These are phyloP conservation scores for Cladosporium halotolerans DNA, from an alignment of 2,329 filamentous ascomycete genomes.

Conservation along the genomic window DNA sequence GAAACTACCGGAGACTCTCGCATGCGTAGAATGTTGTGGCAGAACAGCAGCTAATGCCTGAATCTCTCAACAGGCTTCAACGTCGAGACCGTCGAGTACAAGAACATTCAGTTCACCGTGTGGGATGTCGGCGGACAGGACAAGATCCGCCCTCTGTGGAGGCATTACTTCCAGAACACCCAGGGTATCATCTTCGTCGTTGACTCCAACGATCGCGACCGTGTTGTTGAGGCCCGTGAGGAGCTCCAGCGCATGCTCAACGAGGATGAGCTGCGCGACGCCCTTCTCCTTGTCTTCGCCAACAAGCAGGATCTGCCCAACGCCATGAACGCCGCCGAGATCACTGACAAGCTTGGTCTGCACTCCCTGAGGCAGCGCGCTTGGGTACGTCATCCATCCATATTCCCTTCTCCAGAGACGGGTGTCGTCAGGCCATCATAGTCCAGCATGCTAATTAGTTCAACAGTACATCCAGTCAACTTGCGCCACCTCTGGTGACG, in stretches of 20 bases:
- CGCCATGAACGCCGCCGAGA: constrained; percentile 99
- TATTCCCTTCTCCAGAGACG: neutral
- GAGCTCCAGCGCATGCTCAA: constrained; percentile 97
- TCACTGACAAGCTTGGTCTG: constrained; percentile 99
- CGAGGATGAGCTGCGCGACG: constrained; percentile 96
- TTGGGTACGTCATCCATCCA: constrained; percentile 65
- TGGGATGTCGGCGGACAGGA: constrained; percentile 99
- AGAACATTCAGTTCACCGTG: constrained; percentile 99
- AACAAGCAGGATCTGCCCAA: constrained; percentile 98
- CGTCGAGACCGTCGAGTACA: constrained; percentile 97
- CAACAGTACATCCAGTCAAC: constrained; percentile 94
- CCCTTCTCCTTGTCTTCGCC: constrained; percentile 87
- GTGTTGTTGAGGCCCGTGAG: constrained; percentile 87
- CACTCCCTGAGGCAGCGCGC: constrained; percentile 97
- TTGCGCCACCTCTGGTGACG: constrained; percentile 96
- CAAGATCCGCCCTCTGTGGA: constrained; percentile 96
- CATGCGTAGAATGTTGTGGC: neutral
- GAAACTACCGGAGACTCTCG: neutral
- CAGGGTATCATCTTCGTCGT: constrained; percentile 98
- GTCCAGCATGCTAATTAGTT: constrained; percentile 1
- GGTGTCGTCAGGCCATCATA: neutral
- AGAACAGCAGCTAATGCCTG: constrained; percentile 3
- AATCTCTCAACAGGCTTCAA: constrained; percentile 62
- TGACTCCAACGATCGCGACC: constrained; percentile 84
- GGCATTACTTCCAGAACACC: constrained; percentile 93